phyloP scores from a whole-genome alignment of 768 basidiomycete genomes.

The Russula compacta region DNA sequence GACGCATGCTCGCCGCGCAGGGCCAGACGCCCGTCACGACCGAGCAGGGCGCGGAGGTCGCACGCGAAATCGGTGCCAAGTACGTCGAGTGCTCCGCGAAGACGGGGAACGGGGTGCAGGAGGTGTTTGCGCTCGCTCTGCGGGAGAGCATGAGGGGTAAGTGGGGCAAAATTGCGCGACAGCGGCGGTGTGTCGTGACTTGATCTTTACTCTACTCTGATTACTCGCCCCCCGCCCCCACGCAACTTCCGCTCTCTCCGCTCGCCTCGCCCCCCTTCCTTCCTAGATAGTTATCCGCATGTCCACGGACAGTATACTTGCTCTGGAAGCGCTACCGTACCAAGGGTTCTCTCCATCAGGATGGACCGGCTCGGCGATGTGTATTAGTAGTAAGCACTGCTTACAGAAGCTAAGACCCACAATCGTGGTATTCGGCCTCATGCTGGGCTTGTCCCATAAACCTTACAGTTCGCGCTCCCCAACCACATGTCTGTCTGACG shows the following conservation, averaged over 20 bases:
- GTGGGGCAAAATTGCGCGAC: conserved; percentile 64
- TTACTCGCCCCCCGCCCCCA: background rate
- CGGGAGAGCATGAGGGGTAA: conserved; percentile 79
- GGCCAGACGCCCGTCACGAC: conserved; percentile 73
- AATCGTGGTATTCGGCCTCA: background rate
- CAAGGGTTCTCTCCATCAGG: background rate
- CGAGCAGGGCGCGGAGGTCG: conserved; percentile 77
- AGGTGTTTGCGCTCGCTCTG: conserved; percentile 85
- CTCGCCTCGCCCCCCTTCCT: background rate
- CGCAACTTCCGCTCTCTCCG: background rate
- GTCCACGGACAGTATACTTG: conserved; percentile 9
- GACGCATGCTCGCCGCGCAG: conserved; percentile 83
- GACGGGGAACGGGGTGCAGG: conserved; percentile 80
- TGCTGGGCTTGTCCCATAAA: background rate
- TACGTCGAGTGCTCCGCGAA: conserved; percentile 95
- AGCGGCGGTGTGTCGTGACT: conserved; percentile 63
- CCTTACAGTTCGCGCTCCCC: background rate
- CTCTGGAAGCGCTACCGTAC: background rate
- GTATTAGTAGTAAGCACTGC: background rate
- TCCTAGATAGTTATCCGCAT: conserved; percentile 5
- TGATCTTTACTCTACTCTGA: conserved; percentile 22
- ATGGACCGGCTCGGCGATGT: background rate
- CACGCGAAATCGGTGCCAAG: conserved; percentile 86
- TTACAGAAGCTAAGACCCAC: conserved; percentile 3
- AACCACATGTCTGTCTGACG: conserved; percentile 7